Evolutionary conservation across 257 asterid species (phyloP), one percentile per base, ranked within the genome.

Genomic region (Sherardia arvensis): DNA sequence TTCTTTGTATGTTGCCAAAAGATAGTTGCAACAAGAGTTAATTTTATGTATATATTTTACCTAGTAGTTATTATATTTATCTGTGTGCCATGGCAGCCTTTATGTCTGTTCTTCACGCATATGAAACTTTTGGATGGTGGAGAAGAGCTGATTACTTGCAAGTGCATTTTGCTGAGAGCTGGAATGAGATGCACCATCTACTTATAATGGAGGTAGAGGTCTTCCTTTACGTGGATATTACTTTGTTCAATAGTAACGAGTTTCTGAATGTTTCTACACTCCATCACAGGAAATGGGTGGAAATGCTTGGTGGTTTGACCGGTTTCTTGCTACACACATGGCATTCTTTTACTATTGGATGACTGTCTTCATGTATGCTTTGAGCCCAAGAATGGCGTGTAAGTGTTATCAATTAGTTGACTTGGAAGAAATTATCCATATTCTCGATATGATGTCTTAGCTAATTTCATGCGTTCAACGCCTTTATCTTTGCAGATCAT

Each of bases 361-460:
- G 97, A 87, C 94, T 21, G 99, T 68, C 63, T 76, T 83, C 66
- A 93, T 93, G 94, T 93, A 93, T 76, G 65, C 68, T 28, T 70
- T 93, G 88, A 93, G 99, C 80, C 99, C 99, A 66, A 93, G 99
- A 79, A 93, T 93, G 99, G 99, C 97, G 61, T 93, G 99, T 93
- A 69, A 87, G 97, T 83, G 17, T 25, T 61, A 45, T 22, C 29
- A 40, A 29, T 27, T 69, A 4, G 29, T 26, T 22, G 17, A 22
- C 40, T 15, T 43, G 51, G 7, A 14, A 43, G 8, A 43, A 43
- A 43, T 14, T 43, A 14, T 10, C 47, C 47, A 38, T 43, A 43
- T 14, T 17, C 51, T 81, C 70, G 63, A 15, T 43, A 43, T 43
- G 17, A 25, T 27, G 5, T 3, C 6, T 9, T 17, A 34, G 28